Percentiles rank a stretch among this genome's conserved stretches.
These are phyloP conservation scores for Hericium rajendrae DNA, from an alignment of 768 basidiomycete genomes.

Conservation along the genomic window DNA sequence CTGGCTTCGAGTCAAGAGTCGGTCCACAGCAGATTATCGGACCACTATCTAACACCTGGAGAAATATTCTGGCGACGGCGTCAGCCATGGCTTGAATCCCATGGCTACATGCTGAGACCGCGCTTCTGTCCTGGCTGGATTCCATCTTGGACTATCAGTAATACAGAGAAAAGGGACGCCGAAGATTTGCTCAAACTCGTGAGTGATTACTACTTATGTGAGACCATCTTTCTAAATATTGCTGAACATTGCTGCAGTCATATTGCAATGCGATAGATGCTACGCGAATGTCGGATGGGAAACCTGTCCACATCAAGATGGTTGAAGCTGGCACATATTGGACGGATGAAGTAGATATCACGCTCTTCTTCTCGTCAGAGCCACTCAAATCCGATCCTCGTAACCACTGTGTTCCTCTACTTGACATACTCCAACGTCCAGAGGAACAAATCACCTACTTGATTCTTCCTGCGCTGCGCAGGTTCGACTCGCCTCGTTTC, in stretches of 20 bases:
- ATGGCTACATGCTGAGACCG: slow-evolving; percentile 12
- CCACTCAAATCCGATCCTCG: slow-evolving; percentile 13
- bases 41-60: background rate
- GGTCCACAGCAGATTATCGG: no score
- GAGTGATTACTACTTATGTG: no score
- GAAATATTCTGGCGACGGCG: slow-evolving; percentile 7
- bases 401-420: slow-evolving; percentile 19
- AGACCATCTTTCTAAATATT: no score
- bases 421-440: slow-evolving; percentile 16
- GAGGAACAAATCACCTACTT: slow-evolving; percentile 14
- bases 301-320: background rate
- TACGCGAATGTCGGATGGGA: background rate
- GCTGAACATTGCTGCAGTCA: background rate
- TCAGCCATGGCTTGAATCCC: slow-evolving; percentile 7
- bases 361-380: background rate
- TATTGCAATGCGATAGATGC: background rate
- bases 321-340: background rate
- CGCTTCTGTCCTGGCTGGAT: slow-evolving; percentile 11
- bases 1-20: no score
- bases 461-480: slow-evolving; percentile 25
- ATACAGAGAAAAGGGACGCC: background rate
- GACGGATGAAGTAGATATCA: background rate
- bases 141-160: slow-evolving; percentile 9
- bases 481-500: slow-evolving; percentile 20
- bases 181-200: background rate